Percentiles rank a stretch among this genome's conserved stretches.
Conservation (phyloP, 305 asterid genomes). For the Salvia sclarea region DNA sequence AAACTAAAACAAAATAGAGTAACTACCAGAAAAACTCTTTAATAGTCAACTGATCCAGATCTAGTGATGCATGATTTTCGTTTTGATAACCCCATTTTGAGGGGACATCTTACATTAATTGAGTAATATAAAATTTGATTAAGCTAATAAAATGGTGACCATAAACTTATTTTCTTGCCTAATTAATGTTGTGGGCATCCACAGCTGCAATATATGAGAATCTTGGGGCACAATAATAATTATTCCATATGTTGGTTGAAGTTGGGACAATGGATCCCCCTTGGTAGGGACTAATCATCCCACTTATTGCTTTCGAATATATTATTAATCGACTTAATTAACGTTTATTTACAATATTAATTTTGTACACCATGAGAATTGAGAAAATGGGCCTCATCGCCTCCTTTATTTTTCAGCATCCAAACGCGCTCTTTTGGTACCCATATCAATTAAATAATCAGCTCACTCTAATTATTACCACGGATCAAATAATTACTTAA, state of each 20-base stretch:
- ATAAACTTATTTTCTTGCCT: conserved; percentile 18
- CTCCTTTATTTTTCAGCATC: conserved; percentile 34
- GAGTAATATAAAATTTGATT: conserved; percentile 28
- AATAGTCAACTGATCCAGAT: conserved; percentile 41
- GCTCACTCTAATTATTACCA: conserved; percentile 11
- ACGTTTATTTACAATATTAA: not conserved
- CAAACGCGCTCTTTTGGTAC: conserved; percentile 45
- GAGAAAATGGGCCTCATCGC: conserved; percentile 32
- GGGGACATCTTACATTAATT: conserved; percentile 48
- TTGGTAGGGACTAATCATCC: conserved; percentile 61
- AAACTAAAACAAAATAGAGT: not conserved
- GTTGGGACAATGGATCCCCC: conserved; percentile 68
- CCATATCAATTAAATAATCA: conserved; percentile 24
- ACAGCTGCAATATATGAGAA: conserved; percentile 46
- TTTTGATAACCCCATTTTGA: conserved; percentile 31
- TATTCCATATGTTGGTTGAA: conserved; percentile 83
- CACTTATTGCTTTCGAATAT: conserved; percentile 60
- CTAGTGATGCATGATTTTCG: conserved; percentile 34
- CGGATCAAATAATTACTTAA: not conserved
- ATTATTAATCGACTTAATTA: conserved; percentile 23
- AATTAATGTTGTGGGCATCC: conserved; percentile 36
- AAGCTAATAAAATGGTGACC: conserved; percentile 5
- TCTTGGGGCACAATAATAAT: conserved; percentile 62
- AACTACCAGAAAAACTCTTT: not conserved
- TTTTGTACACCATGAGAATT: conserved; percentile 15